phyloP scores from a whole-genome alignment of 352 stramenopile species.

The Bremia lactucae region DNA sequence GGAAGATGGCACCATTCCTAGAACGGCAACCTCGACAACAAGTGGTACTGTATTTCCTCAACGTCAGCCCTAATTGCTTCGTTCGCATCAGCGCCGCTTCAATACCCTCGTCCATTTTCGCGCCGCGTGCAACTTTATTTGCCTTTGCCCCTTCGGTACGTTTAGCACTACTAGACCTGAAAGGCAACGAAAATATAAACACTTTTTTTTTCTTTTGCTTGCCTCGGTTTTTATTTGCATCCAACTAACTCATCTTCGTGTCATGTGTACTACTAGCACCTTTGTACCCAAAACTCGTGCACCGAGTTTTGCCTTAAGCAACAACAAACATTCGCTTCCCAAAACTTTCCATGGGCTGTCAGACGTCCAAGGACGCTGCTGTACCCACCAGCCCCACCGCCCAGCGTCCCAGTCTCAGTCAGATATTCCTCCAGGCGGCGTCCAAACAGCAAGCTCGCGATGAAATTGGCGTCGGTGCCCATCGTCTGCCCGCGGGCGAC shows the following conservation, averaged over 20 bases:
- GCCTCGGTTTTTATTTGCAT: not conserved
- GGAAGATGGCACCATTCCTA: conserved; percentile 13
- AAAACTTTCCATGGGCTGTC: conserved; percentile 41
- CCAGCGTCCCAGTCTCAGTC: conserved; percentile 37
- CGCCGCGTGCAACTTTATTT: conserved; percentile 1
- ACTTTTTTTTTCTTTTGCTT: conserved; percentile 4
- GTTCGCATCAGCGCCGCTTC: not conserved
- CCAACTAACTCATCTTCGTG: not conserved
- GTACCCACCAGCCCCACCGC: conserved; percentile 18
- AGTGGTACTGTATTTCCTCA: conserved; percentile 10
- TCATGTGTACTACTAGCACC: too few species aligned
- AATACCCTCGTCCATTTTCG: conserved; percentile 5
- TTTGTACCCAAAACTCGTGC: conserved; percentile 5
- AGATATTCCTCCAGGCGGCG: conserved; percentile 35
- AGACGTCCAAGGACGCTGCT: conserved; percentile 51
- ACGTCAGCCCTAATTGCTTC: conserved; percentile 18
- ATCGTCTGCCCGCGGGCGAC: conserved; percentile 12
- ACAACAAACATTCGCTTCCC: conserved; percentile 24
- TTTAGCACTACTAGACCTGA: conserved; percentile 4
- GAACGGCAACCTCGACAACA: conserved; percentile 17
- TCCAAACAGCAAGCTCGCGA: conserved; percentile 33
- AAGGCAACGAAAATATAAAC: conserved; percentile 7
- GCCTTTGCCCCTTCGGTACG: conserved; percentile 13
- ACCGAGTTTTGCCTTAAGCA: conserved; percentile 11
- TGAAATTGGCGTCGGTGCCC: conserved; percentile 15